Evolutionary conservation across 2,329 filamentous ascomycete genomes (phyloP).

Genomic region (Colletotrichum endophyticum): DNA sequence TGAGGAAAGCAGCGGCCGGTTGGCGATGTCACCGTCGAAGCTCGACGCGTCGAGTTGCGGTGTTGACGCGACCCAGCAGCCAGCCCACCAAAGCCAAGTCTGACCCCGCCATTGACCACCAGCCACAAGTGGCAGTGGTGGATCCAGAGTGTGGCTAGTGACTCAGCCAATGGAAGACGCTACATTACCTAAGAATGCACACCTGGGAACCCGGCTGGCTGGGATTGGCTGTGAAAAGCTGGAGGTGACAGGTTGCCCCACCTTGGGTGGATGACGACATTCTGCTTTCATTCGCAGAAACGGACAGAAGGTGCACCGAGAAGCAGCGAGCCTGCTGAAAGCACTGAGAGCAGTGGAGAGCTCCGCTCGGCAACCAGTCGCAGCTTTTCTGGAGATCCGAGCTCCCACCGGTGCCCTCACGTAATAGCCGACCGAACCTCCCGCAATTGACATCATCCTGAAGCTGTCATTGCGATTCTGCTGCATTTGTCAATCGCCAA

Average conservation of each 20-base stretch:
- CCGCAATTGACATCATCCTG: conserved; percentile 18
- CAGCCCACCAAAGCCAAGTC: neutral
- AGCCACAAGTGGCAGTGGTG: neutral
- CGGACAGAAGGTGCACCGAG: neutral
- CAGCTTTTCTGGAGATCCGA: conserved; percentile 20
- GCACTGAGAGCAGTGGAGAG: neutral
- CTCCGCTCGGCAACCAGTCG: conserved; percentile 3
- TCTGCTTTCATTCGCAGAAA: conserved; percentile 14
- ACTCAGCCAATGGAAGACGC: neutral
- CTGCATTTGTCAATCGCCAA: conserved; percentile 24
- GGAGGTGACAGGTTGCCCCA: conserved; percentile 1
- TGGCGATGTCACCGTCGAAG: neutral
- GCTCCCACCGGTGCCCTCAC: conserved; percentile 10
- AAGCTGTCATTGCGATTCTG: neutral
- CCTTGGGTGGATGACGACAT: conserved; percentile 17
- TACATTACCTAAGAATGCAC: neutral
- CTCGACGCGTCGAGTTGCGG: neutral
- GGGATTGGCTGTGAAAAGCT: neutral
- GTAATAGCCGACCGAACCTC: conserved; percentile 20
- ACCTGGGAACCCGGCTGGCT: neutral
- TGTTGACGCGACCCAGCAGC: neutral
- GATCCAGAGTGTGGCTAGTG: fast-evolving
- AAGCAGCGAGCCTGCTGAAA: neutral
- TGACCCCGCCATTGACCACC: neutral
- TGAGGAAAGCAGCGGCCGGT: neutral